phyloP scores from a whole-genome alignment of 208 protist species.

The Plasmodiophora brassicae region DNA sequence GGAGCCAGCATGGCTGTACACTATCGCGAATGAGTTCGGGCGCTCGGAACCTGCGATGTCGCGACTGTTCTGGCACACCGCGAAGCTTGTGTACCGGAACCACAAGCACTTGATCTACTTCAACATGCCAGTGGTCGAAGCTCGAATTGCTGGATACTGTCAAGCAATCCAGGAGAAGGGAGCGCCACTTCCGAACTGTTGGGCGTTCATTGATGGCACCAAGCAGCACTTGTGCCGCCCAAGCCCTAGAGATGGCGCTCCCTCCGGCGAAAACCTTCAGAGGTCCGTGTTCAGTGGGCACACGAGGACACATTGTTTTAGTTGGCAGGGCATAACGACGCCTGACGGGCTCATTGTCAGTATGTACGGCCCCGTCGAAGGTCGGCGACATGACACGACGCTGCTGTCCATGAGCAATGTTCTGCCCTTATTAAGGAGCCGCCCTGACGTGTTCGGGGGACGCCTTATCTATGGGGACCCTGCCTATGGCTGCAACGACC shows the following conservation, averaged over 20 bases:
- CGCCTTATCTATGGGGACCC: too few species aligned
- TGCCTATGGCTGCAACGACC: too few species aligned
- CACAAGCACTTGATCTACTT: not conserved
- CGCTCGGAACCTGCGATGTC: not conserved
- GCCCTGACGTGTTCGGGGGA: too few species aligned
- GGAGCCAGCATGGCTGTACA: not conserved
- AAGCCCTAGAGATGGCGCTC: not conserved
- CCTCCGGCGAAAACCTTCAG: not conserved
- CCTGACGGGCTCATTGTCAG: not conserved
- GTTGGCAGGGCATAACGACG: not conserved
- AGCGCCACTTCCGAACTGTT: not conserved
- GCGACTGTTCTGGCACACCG: not conserved
- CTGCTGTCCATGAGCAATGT: not conserved
- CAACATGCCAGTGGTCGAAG: not conserved
- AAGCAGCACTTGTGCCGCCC: not conserved
- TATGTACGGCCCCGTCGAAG: not conserved
- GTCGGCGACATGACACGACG: not conserved
- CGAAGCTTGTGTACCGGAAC: not conserved
- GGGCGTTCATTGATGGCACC: not conserved
- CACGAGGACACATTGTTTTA: not conserved
- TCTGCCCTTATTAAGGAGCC: not conserved
- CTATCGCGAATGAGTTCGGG: not conserved
- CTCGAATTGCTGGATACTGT: not conserved
- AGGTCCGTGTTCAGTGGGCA: not conserved
- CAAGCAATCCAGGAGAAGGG: not conserved